phyloP scores from a whole-genome alignment of 352 stramenopile species.

The Pythium diclinum region DNA sequence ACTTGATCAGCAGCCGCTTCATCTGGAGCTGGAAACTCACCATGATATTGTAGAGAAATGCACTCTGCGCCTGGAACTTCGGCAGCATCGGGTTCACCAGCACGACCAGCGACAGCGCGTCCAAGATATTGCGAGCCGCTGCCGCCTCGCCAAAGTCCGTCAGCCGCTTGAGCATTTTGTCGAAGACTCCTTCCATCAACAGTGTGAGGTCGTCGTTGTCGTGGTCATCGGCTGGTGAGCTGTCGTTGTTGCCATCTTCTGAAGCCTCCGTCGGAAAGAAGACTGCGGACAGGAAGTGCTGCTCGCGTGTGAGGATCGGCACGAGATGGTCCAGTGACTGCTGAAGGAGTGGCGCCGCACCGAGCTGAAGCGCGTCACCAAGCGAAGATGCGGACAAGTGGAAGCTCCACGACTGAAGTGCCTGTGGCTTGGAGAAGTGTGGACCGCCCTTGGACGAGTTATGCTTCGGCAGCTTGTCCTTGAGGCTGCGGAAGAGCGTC shows the following conservation, averaged over 20 bases:
- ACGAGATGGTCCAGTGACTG: conserved; percentile 68
- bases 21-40: conserved; percentile 78
- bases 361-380: conserved; percentile 40
- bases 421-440: conserved; percentile 55
- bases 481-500: conserved; percentile 54
- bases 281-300: conserved; percentile 37
- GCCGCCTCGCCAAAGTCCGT: conserved; percentile 68
- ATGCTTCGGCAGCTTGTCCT: conserved; percentile 51
- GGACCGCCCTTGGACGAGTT: conserved; percentile 31
- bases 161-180: conserved; percentile 70
- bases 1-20: conserved; percentile 77
- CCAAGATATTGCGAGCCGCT: conserved; percentile 54
- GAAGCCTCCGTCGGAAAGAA: conserved; percentile 37
- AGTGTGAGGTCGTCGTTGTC: conserved; percentile 47
- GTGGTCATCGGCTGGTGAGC: conserved; percentile 3
- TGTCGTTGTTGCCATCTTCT: conserved; percentile 20
- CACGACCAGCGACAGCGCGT: conserved; percentile 59
- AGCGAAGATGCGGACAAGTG: conserved; percentile 59
- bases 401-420: conserved; percentile 62
- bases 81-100: conserved; percentile 46
- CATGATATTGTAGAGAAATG: conserved; percentile 68
- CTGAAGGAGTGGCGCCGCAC: conserved; percentile 55
- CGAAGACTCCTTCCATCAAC: conserved; percentile 67
- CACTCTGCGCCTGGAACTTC: conserved; percentile 41
- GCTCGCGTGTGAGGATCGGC: conserved; percentile 51